These are phyloP conservation scores for Glomus cerebriforme DNA, from an alignment of 192 early-diverging fungal genomes.

Conservation along the genomic window DNA sequence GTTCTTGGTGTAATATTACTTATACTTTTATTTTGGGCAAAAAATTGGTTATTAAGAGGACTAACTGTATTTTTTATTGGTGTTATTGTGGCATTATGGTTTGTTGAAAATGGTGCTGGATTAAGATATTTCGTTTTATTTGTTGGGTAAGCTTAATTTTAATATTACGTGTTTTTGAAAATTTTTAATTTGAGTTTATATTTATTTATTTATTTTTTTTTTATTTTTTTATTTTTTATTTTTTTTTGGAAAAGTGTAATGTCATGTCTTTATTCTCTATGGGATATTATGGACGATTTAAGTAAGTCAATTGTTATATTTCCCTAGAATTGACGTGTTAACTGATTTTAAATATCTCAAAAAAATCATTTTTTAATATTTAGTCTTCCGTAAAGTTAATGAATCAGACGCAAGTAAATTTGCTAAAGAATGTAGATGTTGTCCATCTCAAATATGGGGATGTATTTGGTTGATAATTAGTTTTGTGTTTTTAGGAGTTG, in stretches of 20 bases:
- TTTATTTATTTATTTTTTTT: conserved; percentile 16
- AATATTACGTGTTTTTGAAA: neutral
- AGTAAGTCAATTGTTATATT: conserved; percentile 19
- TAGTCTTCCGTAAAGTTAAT: conserved; percentile 87
- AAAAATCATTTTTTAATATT: neutral
- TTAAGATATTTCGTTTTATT: conserved; percentile 93
- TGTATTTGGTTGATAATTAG: conserved; percentile 89
- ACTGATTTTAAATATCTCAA: neutral
- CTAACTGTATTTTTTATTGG: conserved; percentile 85
- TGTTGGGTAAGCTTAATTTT: conserved; percentile 68
- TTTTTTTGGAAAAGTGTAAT: conserved; percentile 72
- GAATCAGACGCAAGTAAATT: conserved; percentile 93
- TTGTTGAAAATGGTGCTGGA: conserved; percentile 68
- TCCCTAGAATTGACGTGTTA: neutral
- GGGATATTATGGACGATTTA: conserved; percentile 94
- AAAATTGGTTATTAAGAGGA: conserved; percentile 82
- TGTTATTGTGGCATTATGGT: conserved; percentile 83
- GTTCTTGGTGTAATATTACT: conserved; percentile 84
- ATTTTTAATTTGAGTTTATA: neutral
- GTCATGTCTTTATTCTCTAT: conserved; percentile 88
- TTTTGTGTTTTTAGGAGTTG: conserved; percentile 74
- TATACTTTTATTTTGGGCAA: conserved; percentile 82
- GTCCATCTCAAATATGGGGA: conserved; percentile 85
- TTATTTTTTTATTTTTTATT: neutral
- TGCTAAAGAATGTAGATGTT: conserved; percentile 71